A percentile compares a stretch with the other conserved stretches of the same genome.
phyloP scores from a whole-genome alignment of 139 green algal genomes.

The Chlamydomonas sp. region DNA sequence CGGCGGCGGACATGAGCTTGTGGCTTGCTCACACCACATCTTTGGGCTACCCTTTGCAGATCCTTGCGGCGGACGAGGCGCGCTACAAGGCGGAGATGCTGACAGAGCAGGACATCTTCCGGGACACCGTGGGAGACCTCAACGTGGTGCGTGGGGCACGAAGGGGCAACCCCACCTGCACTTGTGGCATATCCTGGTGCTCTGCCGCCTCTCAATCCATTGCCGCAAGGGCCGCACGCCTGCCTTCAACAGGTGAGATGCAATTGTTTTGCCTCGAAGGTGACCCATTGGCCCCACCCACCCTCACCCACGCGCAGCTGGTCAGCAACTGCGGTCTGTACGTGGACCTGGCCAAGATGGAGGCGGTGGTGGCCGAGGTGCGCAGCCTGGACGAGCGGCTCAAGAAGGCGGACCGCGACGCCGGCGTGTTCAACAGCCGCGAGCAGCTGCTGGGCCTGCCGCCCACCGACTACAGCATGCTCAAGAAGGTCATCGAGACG shows the following conservation, averaged over 20 bases:
- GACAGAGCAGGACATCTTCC: constrained; percentile 74
- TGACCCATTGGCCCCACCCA: not conserved
- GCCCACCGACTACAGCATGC: constrained; percentile 70
- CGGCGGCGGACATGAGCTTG: too few relatives aligned
- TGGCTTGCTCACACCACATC: too few relatives aligned
- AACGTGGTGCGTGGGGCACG: constrained; percentile 26
- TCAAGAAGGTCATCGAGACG: constrained; percentile 68
- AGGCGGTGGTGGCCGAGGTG: constrained; percentile 57
- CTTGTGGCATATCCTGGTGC: too few relatives aligned
- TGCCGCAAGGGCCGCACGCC: too few relatives aligned
- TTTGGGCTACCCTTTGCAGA: not conserved
- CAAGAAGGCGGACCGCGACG: constrained; percentile 65
- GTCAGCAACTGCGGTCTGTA: constrained; percentile 53
- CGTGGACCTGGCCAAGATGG: constrained; percentile 68
- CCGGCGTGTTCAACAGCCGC: constrained; percentile 67
- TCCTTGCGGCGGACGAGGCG: constrained; percentile 20
- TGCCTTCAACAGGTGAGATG: too few relatives aligned
- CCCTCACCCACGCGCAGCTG: constrained; percentile 12
- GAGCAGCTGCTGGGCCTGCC: constrained; percentile 73
- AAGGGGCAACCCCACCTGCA: not conserved
- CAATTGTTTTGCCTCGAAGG: not conserved
- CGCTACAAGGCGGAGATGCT: constrained; percentile 74
- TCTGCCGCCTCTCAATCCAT: too few relatives aligned
- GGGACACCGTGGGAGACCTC: constrained; percentile 54
- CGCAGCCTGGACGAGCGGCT: constrained; percentile 59